phyloP scores from a whole-genome alignment of 331 rosid species.

The Cydonia oblonga region DNA sequence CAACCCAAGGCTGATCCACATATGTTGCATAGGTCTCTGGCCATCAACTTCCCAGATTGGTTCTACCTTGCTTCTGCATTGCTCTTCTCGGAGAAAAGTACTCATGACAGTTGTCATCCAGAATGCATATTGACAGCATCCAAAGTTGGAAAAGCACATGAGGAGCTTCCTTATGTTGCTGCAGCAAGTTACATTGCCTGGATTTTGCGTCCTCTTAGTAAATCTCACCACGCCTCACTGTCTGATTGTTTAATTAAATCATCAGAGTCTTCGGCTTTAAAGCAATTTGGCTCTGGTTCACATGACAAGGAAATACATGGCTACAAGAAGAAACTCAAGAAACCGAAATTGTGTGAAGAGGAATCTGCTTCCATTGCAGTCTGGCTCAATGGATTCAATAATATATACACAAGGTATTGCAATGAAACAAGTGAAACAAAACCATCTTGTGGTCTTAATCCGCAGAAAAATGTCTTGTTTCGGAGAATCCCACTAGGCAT shows the following conservation, averaged over 20 bases:
- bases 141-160: not conserved
- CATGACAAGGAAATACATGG: constrained; percentile 9
- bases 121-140: constrained; percentile 1
- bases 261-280: constrained; percentile 10
- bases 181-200: constrained; percentile 37
- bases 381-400: constrained; percentile 20
- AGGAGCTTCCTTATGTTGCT: constrained; percentile 7
- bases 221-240: constrained; percentile 12
- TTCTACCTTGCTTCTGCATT: constrained; percentile 26
- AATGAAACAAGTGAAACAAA: not conserved
- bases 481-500: constrained; percentile 30
- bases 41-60: constrained; percentile 37
- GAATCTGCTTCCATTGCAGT: constrained; percentile 1
- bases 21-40: constrained; percentile 29
- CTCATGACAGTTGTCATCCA: not conserved
- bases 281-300: constrained; percentile 6
- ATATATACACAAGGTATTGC: not conserved
- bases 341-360: constrained; percentile 11
- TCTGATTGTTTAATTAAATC: constrained; percentile 17
- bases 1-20: constrained; percentile 2
- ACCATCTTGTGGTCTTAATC: not conserved
- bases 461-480: constrained; percentile 11
- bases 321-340: constrained; percentile 21
- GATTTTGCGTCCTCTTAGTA: constrained; percentile 23
- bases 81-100: constrained; percentile 15